phyloP scores from a whole-genome alignment of 179 eudicot genomes.

The Patellifolia procumbens region DNA sequence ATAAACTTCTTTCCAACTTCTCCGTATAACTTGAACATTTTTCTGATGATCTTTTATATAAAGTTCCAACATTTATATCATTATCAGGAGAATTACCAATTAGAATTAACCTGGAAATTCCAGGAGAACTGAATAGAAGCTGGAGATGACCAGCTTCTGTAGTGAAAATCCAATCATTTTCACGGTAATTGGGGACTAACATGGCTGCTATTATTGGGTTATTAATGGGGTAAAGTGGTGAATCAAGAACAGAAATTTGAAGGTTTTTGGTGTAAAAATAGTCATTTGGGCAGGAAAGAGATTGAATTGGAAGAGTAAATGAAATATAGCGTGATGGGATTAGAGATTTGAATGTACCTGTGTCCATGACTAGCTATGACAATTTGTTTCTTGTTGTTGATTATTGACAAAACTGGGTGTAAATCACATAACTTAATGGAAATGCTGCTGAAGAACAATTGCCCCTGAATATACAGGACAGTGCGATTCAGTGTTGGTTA shows the following conservation, averaged over 20 bases:
- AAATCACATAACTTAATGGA: not conserved
- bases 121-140: conserved; percentile 44
- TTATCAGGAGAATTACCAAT: conserved; percentile 46
- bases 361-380: conserved; percentile 38
- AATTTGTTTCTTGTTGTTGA: not conserved
- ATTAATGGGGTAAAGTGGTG: conserved; percentile 35
- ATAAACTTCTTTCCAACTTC: conserved; percentile 33
- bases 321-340: conserved; percentile 65
- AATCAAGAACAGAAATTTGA: conserved; percentile 80
- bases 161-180: conserved; percentile 79
- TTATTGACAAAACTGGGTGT: not conserved
- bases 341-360: conserved; percentile 45
- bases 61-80: conserved; percentile 20
- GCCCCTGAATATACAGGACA: too few species aligned
- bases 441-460: too few species aligned
- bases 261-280: conserved; percentile 42
- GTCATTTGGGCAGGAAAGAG: conserved; percentile 7
- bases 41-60: conserved; percentile 23
- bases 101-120: conserved; percentile 64
- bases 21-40: conserved; percentile 11
- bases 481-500: too few species aligned
- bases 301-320: conserved; percentile 57
- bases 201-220: conserved; percentile 55
- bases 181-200: conserved; percentile 67
- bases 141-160: conserved; percentile 77